Evolutionary conservation across 768 basidiomycete genomes (phyloP).

Genomic region (Phylloporus arenicola): DNA sequence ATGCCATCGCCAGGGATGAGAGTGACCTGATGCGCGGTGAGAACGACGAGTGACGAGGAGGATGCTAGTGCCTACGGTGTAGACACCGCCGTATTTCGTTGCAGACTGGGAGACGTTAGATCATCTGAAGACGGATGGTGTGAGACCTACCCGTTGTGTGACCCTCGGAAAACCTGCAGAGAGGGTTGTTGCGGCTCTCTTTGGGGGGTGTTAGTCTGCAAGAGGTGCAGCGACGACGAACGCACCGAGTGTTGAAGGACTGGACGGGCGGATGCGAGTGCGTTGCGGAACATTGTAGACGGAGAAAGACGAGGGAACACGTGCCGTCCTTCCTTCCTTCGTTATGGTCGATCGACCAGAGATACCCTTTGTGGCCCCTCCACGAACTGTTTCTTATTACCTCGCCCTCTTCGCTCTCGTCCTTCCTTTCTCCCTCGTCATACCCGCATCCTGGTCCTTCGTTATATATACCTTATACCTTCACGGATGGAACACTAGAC

Average conservation of each 20-base stretch:
- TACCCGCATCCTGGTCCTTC: constrained; percentile 64
- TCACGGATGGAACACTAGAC: constrained; percentile 35
- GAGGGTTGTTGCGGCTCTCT: constrained; percentile 73
- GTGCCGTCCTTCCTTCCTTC: background rate
- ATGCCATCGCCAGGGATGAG: constrained; percentile 98
- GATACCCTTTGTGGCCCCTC: constrained; percentile 35
- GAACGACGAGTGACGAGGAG: constrained; percentile 12
- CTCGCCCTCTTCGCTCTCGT: constrained; percentile 51
- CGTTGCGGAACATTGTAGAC: constrained; percentile 57
- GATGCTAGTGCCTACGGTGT: constrained; percentile 55
- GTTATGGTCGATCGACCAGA: constrained; percentile 18
- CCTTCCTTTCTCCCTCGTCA: constrained; percentile 57
- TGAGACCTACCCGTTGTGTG: constrained; percentile 54
- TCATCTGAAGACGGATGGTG: background rate
- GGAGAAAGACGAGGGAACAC: constrained; percentile 20
- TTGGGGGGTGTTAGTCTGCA: constrained; percentile 8
- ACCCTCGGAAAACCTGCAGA: constrained; percentile 76
- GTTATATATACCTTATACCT: constrained; percentile 43
- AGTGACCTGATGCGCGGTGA: constrained; percentile 61
- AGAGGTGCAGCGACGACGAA: constrained; percentile 8
- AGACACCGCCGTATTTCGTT: constrained; percentile 90
- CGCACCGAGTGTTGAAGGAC: constrained; percentile 48
- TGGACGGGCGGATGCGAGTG: constrained; percentile 54
- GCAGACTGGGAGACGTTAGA: constrained; percentile 48
- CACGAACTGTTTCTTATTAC: constrained; percentile 50